phyloP scores from a whole-genome alignment of 192 early-diverging fungal genomes.

The Backusella luteola region DNA sequence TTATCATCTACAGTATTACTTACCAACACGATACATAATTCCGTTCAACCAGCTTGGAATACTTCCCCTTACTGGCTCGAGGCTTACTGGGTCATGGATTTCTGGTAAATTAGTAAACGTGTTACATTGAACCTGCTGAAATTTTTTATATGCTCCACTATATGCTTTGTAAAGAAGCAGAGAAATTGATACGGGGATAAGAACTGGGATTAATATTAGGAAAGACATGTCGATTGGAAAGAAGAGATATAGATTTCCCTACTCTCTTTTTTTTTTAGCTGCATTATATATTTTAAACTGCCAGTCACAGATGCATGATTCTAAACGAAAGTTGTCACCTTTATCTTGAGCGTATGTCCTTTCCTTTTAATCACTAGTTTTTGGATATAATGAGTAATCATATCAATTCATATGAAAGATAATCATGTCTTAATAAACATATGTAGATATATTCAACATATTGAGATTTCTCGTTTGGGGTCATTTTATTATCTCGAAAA shows the following conservation, averaged over 20 bases:
- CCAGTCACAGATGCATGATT: neutral
- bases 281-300: neutral
- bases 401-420: too few relatives aligned
- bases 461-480: too few relatives aligned
- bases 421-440: too few relatives aligned
- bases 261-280: neutral
- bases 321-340: neutral
- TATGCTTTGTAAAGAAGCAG: neutral
- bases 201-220: neutral
- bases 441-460: too few relatives aligned
- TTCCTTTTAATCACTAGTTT: neutral
- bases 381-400: neutral
- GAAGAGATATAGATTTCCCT: neutral
- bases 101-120: slow-evolving; percentile 32
- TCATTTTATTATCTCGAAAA: too few relatives aligned
- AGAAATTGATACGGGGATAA: neutral
- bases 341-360: neutral
- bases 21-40: slow-evolving; percentile 47
- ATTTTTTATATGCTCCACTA: neutral
- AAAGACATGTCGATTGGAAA: neutral
- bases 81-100: slow-evolving; percentile 23
- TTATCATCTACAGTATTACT: neutral
- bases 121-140: neutral
- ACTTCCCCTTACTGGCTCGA: slow-evolving; percentile 35
- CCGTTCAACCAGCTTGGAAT: slow-evolving; percentile 55